phyloP scores from a whole-genome alignment of 148 eudicot genomes.

The Rhododendron ferrugineum region DNA sequence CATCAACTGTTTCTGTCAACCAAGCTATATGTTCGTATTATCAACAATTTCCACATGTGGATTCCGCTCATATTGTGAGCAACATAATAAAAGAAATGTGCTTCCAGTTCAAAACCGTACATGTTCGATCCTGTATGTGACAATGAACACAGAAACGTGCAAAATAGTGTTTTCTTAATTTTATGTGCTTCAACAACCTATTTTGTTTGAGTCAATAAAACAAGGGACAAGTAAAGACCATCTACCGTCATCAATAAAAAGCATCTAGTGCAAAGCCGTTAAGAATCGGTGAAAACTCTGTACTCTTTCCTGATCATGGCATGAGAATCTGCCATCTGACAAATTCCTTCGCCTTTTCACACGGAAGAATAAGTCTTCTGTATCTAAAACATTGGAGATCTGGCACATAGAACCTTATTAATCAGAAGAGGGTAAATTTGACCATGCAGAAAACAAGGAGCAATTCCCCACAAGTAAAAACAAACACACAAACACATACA shows the following conservation, averaged over 20 bases:
- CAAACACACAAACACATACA: not conserved
- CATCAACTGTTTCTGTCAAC: not conserved
- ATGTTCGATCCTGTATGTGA: not conserved
- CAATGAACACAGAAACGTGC: not conserved
- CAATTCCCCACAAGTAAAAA: not conserved
- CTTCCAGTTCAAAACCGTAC: conserved; percentile 9
- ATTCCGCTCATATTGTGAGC: conserved; percentile 1
- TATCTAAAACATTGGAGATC: conserved; percentile 84
- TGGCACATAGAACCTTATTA: conserved; percentile 17
- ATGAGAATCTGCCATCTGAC: conserved; percentile 18
- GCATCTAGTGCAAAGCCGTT: conserved; percentile 18
- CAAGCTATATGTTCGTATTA: not conserved
- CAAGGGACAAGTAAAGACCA: not conserved
- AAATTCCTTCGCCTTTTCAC: conserved; percentile 28
- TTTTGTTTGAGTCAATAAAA: too few relatives aligned
- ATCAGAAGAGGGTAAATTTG: not conserved
- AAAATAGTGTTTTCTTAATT: not conserved
- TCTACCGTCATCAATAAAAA: not conserved
- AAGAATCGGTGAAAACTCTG: conserved; percentile 44
- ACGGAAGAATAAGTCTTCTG: conserved; percentile 67
- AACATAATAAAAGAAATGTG: not conserved
- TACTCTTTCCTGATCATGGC: conserved; percentile 27
- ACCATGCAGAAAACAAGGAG: not conserved
- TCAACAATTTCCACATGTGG: not conserved
- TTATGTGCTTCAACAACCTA: not conserved